Evolutionary conservation across 176 grass and related monocot species (phyloP), one percentile per base, ranked within the genome.

Genomic region (Neostapfia colusana): DNA sequence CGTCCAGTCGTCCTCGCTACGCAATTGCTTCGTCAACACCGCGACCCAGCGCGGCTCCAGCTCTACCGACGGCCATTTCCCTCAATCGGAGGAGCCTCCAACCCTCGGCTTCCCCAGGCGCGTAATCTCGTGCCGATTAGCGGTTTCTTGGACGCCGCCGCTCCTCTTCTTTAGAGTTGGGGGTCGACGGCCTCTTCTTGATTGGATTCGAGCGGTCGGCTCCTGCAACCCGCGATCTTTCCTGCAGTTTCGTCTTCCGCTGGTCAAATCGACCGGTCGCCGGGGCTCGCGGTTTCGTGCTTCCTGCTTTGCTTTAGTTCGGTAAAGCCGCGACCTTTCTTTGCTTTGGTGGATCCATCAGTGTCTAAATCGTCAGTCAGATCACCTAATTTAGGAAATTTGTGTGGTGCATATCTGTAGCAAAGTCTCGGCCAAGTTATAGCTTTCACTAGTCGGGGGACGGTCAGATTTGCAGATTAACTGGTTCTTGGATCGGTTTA

Each of bases 11-110:
- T n/a, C n/a, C n/a, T 3, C 31, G 51, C 54, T 20, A 63, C 41
- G 65, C 79, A 31, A 31, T 36, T 8, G 54, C 54, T 70, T 83
- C 65, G 82, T 85, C 82, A 85, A 72, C 82, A 84, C 82, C 74
- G 43, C 64, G 34, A 41, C 73, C 54, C 57, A 58, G 39, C 55
- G 62, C 28, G 14, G 31, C 46, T 48, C 46, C 36, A 28, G 67
- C 69, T 20, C 39, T 42, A 68, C 45, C 26, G 34, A 36, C 55
- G 11, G 73, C 74, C 56, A 36, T 45, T 68, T 15, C 55, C 48
- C 65, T 58, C 63, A 63, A 74, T 67, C 63, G 63, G 43, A 41
- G 74, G 12, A 10, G 16, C 72, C 24, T 39, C 65, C 31, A 0
- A 16, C 12, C 69, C 10, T n/a, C 34, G 58, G 43, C 57, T n/a